Base-by-base conservation (phyloP, 441 rosid species). In the Raphanus hybrid region DNA sequence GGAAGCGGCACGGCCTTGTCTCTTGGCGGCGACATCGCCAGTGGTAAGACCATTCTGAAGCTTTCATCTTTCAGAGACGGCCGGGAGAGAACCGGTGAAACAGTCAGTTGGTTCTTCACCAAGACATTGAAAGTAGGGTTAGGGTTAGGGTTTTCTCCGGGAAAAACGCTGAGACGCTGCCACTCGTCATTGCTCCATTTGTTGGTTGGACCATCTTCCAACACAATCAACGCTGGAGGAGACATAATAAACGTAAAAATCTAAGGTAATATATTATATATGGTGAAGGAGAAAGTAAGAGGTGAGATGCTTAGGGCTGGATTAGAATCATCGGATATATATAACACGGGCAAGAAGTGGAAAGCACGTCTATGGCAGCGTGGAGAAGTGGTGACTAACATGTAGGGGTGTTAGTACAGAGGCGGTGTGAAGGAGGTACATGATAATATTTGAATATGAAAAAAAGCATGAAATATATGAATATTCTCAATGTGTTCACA, bases 21-120 rank as follows among this genome's bases (percentile, higher is more conserved):
- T 67, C 71, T 57, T 4, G 70, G 83, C 3, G 83, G 70, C 52
- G 85, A 64, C 58, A 67, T 48, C 0, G 37, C 71, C 0, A 78
- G 85, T 43, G 84, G 87, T 68, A 85, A 75, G 81, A 81, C 86
- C 55, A 86, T 73, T 70, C 81, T 89, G 69, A 89, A 85, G 75
- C 87, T 86, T 9, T 83, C 81, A 2, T 86, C 87, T 45, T 84
- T 82, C 18, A 66, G 14, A 0, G 85, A 84, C 26, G 88, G 66
- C 55, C 86, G 69, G 1, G 94, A 75, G 60, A 75, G 79, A 6
- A 64, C 70, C 0, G 92, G 87, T 64, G 87, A 71, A 45, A n/a
- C n/a, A n/a, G n/a, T n/a, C n/a, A 71, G 26, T 32, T 0, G 58
- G 35, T 69, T 84, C 80, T 69, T 67, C 18, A 72, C 58, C 48